These are phyloP conservation scores for Helichrysum umbraculigerum DNA, from an alignment of 129 eudicot species.

Conservation along the genomic window DNA sequence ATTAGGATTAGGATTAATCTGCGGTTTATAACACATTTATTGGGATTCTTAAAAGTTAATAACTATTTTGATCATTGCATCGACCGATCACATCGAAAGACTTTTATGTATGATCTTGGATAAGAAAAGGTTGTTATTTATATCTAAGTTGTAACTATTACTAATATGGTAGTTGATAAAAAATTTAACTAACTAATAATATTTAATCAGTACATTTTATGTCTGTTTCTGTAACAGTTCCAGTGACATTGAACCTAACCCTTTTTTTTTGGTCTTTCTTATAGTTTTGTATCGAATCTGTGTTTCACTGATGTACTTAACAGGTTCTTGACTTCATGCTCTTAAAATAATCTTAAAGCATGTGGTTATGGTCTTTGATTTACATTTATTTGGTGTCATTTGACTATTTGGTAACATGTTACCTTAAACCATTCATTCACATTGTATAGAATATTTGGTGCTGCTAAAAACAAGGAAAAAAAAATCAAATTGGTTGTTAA, in stretches of 20 bases:
- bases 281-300: background rate
- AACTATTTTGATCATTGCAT: too few species aligned
- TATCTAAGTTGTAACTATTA: too few species aligned
- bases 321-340: background rate
- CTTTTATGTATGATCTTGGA: too few species aligned
- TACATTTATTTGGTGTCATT: background rate
- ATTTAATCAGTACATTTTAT: too few species aligned
- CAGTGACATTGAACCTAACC: background rate
- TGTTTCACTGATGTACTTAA: background rate
- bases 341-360: background rate
- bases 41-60: too few species aligned
- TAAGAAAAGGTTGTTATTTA: too few species aligned
- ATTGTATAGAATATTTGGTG: background rate
- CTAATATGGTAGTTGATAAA: too few species aligned
- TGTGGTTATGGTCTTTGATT: background rate
- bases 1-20: too few species aligned
- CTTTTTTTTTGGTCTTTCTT: background rate
- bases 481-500: background rate
- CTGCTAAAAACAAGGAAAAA: background rate
- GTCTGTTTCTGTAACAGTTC: background rate
- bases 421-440: background rate
- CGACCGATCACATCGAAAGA: too few species aligned
- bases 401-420: background rate
- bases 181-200: too few species aligned
- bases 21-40: too few species aligned